These are phyloP conservation scores for Colletotrichum phormii DNA, from an alignment of 2,329 filamentous ascomycete species.

Conservation along the genomic window DNA sequence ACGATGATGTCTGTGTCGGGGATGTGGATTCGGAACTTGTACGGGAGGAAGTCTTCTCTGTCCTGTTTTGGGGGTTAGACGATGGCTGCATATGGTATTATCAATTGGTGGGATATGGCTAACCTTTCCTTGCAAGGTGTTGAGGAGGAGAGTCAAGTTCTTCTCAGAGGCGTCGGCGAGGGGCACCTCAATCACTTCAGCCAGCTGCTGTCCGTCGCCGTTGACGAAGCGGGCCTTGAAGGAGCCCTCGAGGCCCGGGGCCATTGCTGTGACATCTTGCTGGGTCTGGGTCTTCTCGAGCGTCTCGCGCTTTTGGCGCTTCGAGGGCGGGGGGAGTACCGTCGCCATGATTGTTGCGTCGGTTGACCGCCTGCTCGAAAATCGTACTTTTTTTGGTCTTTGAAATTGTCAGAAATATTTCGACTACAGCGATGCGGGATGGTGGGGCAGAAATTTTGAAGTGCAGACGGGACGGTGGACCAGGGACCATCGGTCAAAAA, in stretches of 20 bases:
- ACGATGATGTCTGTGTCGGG: slow-evolving; percentile 64
- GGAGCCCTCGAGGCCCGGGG: slow-evolving; percentile 77
- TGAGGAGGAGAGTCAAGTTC: slow-evolving; percentile 88
- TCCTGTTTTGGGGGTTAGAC: slow-evolving; percentile 49
- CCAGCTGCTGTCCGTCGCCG: slow-evolving; percentile 77
- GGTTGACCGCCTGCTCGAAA: background rate
- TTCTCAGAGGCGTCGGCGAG: slow-evolving; percentile 88
- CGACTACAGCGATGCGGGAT: slow-evolving; percentile 30
- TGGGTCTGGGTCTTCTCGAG: slow-evolving; percentile 79
- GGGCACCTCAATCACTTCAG: slow-evolving; percentile 78
- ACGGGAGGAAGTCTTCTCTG: slow-evolving; percentile 69
- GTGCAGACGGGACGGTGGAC: background rate
- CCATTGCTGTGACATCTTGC: slow-evolving; percentile 77
- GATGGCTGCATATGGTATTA: background rate
- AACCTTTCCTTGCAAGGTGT: slow-evolving; percentile 84
- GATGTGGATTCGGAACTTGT: slow-evolving; percentile 71
- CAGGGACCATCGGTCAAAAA: slow-evolving; percentile 17
- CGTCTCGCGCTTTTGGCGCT: slow-evolving; percentile 83
- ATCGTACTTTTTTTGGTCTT: background rate
- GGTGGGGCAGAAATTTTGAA: slow-evolving; percentile 37
- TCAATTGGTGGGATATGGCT: slow-evolving; percentile 36
- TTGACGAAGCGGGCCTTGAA: slow-evolving; percentile 91
- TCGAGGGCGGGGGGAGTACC: slow-evolving; percentile 84
- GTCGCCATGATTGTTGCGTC: slow-evolving; percentile 74
- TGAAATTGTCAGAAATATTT: slow-evolving; percentile 32